These are phyloP conservation scores for Trypanosoma platydactyli DNA, from an alignment of 208 protist genomes.

Conservation along the genomic window DNA sequence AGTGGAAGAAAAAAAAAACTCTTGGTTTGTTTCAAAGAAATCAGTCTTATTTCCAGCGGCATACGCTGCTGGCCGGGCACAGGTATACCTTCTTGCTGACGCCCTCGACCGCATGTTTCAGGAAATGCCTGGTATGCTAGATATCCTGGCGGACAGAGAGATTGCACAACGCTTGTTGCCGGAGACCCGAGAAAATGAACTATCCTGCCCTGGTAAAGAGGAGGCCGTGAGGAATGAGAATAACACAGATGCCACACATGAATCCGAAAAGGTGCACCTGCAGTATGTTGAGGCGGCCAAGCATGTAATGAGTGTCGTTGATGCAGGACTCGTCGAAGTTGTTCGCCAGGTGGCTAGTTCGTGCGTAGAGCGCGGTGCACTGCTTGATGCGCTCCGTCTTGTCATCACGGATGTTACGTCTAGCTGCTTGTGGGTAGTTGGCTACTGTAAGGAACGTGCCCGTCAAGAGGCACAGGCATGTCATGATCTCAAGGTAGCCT, in stretches of 20 bases:
- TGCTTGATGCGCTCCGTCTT: conserved; percentile 79
- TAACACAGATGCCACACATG: conserved; percentile 30
- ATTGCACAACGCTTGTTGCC: conserved; percentile 65
- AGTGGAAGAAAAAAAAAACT: neutral
- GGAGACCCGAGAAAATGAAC: neutral
- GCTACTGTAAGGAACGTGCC: conserved; percentile 61
- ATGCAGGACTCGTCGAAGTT: conserved; percentile 79
- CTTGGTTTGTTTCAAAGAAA: neutral
- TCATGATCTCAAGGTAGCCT: conserved; percentile 20
- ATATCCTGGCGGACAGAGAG: conserved; percentile 52
- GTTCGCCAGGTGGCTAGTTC: conserved; percentile 60
- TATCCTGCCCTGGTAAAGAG: neutral
- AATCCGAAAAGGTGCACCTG: conserved; percentile 44
- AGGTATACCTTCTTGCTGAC: conserved; percentile 86
- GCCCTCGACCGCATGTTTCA: conserved; percentile 81
- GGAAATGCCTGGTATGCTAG: conserved; percentile 45
- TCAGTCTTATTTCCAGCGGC: conserved; percentile 59
- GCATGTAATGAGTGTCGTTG: conserved; percentile 57
- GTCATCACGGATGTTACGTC: conserved; percentile 60
- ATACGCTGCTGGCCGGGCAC: conserved; percentile 60
- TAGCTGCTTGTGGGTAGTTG: conserved; percentile 57
- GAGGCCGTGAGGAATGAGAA: conserved; percentile 21
- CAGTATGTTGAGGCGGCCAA: conserved; percentile 64
- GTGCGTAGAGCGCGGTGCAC: conserved; percentile 79
- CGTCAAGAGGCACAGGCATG: conserved; percentile 43